phyloP scores from a whole-genome alignment of 2,329 filamentous ascomycete species.

The Biscogniauxia mediterranea region DNA sequence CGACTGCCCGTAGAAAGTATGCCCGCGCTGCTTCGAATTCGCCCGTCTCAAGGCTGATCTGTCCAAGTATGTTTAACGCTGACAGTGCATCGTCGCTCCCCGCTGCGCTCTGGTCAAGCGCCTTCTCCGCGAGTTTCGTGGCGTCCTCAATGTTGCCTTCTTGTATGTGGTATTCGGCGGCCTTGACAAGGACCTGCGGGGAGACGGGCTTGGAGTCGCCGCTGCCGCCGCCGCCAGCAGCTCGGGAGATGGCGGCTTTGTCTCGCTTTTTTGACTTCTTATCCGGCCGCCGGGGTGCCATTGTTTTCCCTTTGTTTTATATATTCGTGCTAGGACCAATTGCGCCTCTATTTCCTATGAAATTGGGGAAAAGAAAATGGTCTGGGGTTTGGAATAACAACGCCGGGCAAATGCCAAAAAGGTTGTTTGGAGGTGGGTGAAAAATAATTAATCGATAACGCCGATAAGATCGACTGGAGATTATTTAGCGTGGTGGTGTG shows the following conservation, averaged over 20 bases:
- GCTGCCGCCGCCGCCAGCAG: slow-evolving; percentile 16
- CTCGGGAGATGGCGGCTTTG: slow-evolving; percentile 26
- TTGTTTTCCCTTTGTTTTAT: slow-evolving; percentile 6
- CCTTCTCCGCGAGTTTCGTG: slow-evolving; percentile 28
- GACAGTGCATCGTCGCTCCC: slow-evolving; percentile 54
- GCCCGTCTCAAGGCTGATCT: slow-evolving; percentile 79
- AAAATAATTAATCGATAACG: neutral
- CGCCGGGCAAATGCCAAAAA: neutral
- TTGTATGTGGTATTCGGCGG: slow-evolving; percentile 33
- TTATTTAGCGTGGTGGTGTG: slow-evolving; percentile 11
- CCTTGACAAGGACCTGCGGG: slow-evolving; percentile 32
- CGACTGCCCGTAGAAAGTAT: slow-evolving; percentile 71
- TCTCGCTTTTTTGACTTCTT: slow-evolving; percentile 32
- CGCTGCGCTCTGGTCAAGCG: slow-evolving; percentile 26
- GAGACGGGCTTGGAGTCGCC: slow-evolving; percentile 25
- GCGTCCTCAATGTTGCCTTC: slow-evolving; percentile 32
- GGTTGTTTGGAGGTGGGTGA: neutral
- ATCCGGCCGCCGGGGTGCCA: slow-evolving; percentile 34
- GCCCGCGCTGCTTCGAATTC: slow-evolving; percentile 72
- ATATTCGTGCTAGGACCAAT: neutral
- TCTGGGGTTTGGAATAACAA: neutral
- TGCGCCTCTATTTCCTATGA: neutral
- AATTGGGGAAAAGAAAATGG: neutral
- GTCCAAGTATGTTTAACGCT: slow-evolving; percentile 73
- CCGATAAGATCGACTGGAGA: slow-evolving; percentile 12